These are phyloP conservation scores for Fusarium musae DNA, from an alignment of 2,329 filamentous ascomycete genomes.

Conservation along the genomic window DNA sequence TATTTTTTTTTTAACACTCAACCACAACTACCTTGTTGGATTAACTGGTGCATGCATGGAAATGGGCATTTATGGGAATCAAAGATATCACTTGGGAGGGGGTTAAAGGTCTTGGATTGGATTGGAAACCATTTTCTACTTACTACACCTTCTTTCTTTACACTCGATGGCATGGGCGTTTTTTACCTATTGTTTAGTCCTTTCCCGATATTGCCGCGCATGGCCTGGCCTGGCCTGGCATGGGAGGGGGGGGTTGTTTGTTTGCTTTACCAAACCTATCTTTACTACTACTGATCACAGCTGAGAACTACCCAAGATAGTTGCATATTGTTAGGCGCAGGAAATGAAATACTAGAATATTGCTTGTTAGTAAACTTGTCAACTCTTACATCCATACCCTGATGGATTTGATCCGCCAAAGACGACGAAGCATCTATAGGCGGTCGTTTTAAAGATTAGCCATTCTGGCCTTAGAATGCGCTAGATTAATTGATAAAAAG, in stretches of 20 bases:
- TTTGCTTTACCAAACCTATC: slow-evolving; percentile 1
- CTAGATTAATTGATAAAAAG: not conserved
- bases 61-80: slow-evolving; percentile 35
- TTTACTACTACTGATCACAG: slow-evolving; percentile 18
- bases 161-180: slow-evolving; percentile 36
- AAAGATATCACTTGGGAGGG: slow-evolving; percentile 33
- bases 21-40: slow-evolving; percentile 4
- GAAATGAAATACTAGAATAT: slow-evolving; percentile 36
- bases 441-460: not conserved
- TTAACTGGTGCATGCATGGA: slow-evolving; percentile 37
- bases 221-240: not conserved
- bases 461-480: not conserved
- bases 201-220: not conserved
- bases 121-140: not conserved
- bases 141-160: slow-evolving; percentile 11
- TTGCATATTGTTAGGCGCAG: slow-evolving; percentile 42
- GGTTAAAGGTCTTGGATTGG: slow-evolving; percentile 3
- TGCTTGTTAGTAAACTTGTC: not conserved
- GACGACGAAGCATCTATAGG: not conserved
- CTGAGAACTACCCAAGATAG: slow-evolving; percentile 25
- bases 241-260: not conserved
- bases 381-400: not conserved
- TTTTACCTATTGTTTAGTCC: slow-evolving; percentile 6
- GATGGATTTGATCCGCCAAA: not conserved
- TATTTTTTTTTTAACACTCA: not conserved